Percentiles rank a stretch among this genome's conserved stretches.
Conservation (phyloP, 352 stramenopile genomes). For the Phytophthora sp. region DNA sequence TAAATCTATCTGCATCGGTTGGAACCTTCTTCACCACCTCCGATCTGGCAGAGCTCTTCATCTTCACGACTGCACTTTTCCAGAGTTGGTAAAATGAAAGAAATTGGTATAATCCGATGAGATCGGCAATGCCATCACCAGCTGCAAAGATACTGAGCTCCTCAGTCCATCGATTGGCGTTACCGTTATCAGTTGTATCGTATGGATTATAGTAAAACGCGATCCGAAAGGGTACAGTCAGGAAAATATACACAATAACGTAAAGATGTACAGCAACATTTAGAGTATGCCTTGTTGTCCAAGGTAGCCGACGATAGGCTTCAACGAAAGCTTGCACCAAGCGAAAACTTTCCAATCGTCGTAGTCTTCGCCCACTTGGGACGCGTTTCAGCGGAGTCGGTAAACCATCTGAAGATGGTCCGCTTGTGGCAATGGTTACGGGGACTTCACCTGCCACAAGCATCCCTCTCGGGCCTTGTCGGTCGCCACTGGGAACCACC, state of each 20-base stretch:
- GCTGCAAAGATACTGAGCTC: slow-evolving; percentile 45
- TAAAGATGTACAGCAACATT: background rate
- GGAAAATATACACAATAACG: slow-evolving; percentile 12
- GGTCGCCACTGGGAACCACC: background rate
- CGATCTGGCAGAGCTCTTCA: slow-evolving; percentile 44
- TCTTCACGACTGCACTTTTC: slow-evolving; percentile 41
- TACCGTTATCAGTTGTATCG: background rate
- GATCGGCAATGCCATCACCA: slow-evolving; percentile 51
- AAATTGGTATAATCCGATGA: slow-evolving; percentile 52
- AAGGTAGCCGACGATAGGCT: slow-evolving; percentile 1
- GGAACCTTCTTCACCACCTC: slow-evolving; percentile 52
- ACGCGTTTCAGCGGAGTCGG: background rate
- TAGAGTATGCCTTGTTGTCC: slow-evolving; percentile 5
- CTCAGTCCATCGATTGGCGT: slow-evolving; percentile 33
- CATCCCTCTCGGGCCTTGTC: background rate
- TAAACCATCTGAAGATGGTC: background rate
- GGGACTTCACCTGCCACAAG: background rate
- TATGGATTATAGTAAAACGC: slow-evolving; percentile 20
- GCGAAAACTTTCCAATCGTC: background rate
- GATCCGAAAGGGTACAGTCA: slow-evolving; percentile 11
- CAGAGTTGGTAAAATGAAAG: slow-evolving; percentile 42
- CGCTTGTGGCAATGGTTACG: background rate
- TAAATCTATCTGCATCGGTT: slow-evolving; percentile 27
- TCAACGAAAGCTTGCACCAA: background rate
- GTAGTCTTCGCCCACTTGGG: background rate